Evolutionary conservation across 1,284 basidiomycete genomes (phyloP), one percentile per base, ranked within the genome.

Genomic region (Malassezia globosa): DNA sequence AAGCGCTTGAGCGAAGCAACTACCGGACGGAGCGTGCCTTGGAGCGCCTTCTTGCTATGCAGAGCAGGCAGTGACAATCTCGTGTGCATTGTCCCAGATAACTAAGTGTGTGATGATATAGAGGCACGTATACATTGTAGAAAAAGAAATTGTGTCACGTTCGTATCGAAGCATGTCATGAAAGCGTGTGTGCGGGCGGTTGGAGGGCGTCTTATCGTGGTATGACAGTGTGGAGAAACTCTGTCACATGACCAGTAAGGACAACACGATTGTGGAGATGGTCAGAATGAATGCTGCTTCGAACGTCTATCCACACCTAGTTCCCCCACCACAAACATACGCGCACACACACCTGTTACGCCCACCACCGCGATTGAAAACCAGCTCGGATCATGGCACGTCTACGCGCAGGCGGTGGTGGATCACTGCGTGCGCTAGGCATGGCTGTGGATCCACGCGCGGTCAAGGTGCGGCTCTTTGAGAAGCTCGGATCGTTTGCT

Each of bases 21-120:
- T 69, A 71, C 29, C 55, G 62, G 14, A 67, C 63, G 2, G 64
- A 69, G 42, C 65, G 64, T 50, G 66, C 66, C n/a, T 41, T 69
- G 10, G 63, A 69, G 42, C 49, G 56, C 3, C 47, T 69, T 16
- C 51, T 69, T n/a, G 46, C 58, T 5, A 41, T 56, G 21, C 29
- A 43, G 25, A 37, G 42, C 36, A 29, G 25, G 14, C 47, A 22
- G 6, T n/a, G n/a, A n/a, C n/a, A n/a, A n/a, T n/a, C n/a, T n/a
- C n/a, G n/a, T n/a, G n/a, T n/a, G 10, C 29, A 8, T n/a, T 38
- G n/a, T n/a, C n/a, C n/a, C 42, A 23, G n/a, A n/a, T n/a, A n/a
- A n/a, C n/a, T 37, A 37, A 37, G 35, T 37, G 5, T 37, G 21
- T 13, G 11, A 16, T 31, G 11, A 11, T 50, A 49, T 14, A 43